A percentile compares a stretch with the other conserved stretches of the same genome.
Evolutionary conservation across 345 rosid genomes (phyloP).

Genomic region (Reutealis trisperma): DNA sequence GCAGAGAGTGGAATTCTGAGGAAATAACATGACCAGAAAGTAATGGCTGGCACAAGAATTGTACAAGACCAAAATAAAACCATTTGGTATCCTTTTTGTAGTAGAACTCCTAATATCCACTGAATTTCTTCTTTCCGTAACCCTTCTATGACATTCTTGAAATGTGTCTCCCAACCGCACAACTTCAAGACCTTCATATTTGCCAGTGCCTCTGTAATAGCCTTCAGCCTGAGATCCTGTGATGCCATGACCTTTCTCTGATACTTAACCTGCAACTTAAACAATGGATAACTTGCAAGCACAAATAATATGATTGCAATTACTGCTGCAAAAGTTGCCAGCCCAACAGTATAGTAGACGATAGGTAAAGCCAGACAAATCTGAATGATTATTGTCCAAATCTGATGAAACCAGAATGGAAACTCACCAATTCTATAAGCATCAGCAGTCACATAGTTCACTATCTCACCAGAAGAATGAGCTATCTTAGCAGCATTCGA

Average conservation of each 20-base stretch:
- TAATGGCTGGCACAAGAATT: constrained; percentile 36
- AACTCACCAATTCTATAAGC: constrained; percentile 50
- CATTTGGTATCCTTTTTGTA: constrained; percentile 34
- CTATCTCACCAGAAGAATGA: constrained; percentile 48
- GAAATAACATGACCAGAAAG: constrained; percentile 53
- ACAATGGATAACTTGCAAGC: constrained; percentile 38
- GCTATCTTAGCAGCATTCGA: constrained; percentile 37
- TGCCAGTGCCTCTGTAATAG: constrained; percentile 39
- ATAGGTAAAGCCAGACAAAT: constrained; percentile 44
- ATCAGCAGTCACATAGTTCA: constrained; percentile 47
- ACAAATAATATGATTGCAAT: constrained; percentile 30
- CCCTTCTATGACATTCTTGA: constrained; percentile 39
- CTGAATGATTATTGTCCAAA: constrained; percentile 46
- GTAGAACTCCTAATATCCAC: constrained; percentile 32
- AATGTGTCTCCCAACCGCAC: constrained; percentile 62
- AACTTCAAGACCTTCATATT: constrained; percentile 59
- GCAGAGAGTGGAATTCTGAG: constrained; percentile 45
- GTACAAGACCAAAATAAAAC: constrained; percentile 53
- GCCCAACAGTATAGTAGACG: constrained; percentile 42
- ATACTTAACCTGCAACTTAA: constrained; percentile 41
- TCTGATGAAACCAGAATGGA: constrained; percentile 52
- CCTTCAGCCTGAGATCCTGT: constrained; percentile 47
- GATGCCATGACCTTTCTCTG: constrained; percentile 42
- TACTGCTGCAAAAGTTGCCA: constrained; percentile 50
- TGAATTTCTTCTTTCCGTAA: constrained; percentile 43